phyloP scores from a whole-genome alignment of 495 filamentous ascomycete genomes.

The Podospora sp. region DNA sequence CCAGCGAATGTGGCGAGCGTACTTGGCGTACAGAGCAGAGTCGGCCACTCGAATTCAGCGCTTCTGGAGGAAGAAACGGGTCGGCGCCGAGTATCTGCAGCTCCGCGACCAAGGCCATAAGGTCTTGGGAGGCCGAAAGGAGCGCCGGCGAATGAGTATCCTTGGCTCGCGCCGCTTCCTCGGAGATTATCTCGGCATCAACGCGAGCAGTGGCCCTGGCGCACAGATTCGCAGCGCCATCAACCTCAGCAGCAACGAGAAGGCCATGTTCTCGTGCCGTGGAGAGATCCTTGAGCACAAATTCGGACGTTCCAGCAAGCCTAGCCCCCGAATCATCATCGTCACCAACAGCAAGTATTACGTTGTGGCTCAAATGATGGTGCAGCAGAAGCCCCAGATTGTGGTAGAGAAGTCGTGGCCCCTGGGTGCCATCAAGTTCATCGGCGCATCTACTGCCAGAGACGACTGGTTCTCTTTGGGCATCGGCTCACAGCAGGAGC shows the following conservation, averaged over 20 bases:
- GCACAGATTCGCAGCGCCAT: conserved; percentile 75
- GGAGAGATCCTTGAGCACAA: conserved; percentile 88
- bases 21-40: conserved; percentile 87
- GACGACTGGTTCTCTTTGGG: conserved; percentile 98
- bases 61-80: conserved; percentile 89
- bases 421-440: conserved; percentile 81
- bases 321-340: conserved; percentile 79
- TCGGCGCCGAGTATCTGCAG: conserved; percentile 83
- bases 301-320: conserved; percentile 93
- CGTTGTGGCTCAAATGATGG: conserved; percentile 79
- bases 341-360: conserved; percentile 86
- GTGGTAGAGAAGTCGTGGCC: conserved; percentile 78
- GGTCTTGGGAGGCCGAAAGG: conserved; percentile 81
- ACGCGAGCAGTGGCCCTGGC: conserved; percentile 77
- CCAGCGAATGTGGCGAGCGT: conserved; percentile 96
- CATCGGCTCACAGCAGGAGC: conserved; percentile 82
- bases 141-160: conserved; percentile 85
- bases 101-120: conserved; percentile 88
- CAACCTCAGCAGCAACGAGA: conserved; percentile 65
- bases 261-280: conserved; percentile 84
- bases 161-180: conserved; percentile 90
- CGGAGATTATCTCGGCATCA: conserved; percentile 92
- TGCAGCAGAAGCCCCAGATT: conserved; percentile 80
- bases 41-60: conserved; percentile 92
- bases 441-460: conserved; percentile 74